Evolutionary conservation across 1,284 basidiomycete genomes (phyloP).

Genomic region (Salmacisia buchloeana): DNA sequence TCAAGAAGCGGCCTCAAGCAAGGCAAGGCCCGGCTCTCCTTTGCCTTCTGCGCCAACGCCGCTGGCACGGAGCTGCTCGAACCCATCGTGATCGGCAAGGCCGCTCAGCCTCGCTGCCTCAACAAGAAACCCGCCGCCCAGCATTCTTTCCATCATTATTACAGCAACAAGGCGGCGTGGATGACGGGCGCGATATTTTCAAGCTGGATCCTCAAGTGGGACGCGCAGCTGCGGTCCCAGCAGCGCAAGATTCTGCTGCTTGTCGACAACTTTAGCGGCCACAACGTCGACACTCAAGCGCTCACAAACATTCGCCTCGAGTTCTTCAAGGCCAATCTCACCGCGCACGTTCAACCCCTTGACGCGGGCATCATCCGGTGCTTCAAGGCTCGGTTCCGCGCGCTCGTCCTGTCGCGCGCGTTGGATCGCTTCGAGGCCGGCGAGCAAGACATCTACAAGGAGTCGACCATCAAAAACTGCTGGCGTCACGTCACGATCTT

Average conservation of each 20-base stretch:
- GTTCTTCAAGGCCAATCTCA: conserved; percentile 15
- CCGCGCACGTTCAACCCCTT: conserved; percentile 15
- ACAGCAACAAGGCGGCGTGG: neutral
- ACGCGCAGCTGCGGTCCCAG: neutral
- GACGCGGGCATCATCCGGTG: conserved; percentile 15
- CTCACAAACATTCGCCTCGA: conserved; percentile 15
- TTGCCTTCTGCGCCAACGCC: neutral
- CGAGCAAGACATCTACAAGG: neutral
- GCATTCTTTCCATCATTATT: neutral
- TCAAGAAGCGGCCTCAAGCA: neutral
- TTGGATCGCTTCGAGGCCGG: neutral
- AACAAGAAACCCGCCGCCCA: neutral
- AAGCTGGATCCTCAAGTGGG: neutral
- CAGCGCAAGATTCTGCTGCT: conserved; percentile 9
- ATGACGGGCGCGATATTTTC: neutral
- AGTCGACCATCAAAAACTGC: neutral
- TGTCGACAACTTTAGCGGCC: conserved; percentile 16
- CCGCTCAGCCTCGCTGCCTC: neutral
- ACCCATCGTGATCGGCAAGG: neutral
- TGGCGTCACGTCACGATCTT: neutral
- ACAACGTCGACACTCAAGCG: conserved; percentile 3
- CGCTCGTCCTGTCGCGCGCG: neutral
- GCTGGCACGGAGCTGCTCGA: neutral
- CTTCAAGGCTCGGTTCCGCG: conserved; percentile 10
- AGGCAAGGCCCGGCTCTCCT: neutral